A percentile compares a stretch with the other conserved stretches of the same genome.
Conservation (phyloP, 225 moss, liverwort and hornwort genomes). For the Sphagnum tenellum region DNA sequence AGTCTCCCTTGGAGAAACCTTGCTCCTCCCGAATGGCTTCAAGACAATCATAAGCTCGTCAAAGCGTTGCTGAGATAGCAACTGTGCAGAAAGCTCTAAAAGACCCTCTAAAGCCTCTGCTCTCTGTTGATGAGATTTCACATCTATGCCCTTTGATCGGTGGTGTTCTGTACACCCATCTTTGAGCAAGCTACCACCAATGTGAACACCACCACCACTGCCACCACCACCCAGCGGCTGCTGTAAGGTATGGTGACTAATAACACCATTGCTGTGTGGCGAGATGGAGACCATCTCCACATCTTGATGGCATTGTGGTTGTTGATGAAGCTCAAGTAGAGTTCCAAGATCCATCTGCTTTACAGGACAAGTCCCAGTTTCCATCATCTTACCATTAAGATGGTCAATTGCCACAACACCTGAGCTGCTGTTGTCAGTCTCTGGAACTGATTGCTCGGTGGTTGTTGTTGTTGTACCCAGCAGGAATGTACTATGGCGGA, state of each 20-base stretch:
- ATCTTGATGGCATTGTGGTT: slow-evolving; percentile 19
- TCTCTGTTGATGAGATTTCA: slow-evolving; percentile 82
- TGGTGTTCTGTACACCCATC: slow-evolving; percentile 3
- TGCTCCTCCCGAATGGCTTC: slow-evolving; percentile 92
- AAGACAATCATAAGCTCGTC: slow-evolving; percentile 91
- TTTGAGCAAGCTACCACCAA: slow-evolving; percentile 3
- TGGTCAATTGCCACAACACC: slow-evolving; percentile 65
- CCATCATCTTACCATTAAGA: slow-evolving; percentile 42
- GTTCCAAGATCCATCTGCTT: slow-evolving; percentile 92
- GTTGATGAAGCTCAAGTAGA: slow-evolving; percentile 69
- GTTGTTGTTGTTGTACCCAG: slow-evolving; percentile 22
- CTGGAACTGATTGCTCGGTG: slow-evolving; percentile 34
- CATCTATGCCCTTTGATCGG: slow-evolving; percentile 56
- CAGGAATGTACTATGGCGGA: slow-evolving; percentile 95
- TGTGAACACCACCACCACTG: slow-evolving; percentile 31
- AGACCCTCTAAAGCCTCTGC: slow-evolving; percentile 92
- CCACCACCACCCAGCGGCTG: too few species aligned
- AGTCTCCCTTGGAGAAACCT: slow-evolving; percentile 94
- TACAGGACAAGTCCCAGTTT: slow-evolving; percentile 61
- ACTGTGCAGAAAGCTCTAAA: slow-evolving; percentile 90
- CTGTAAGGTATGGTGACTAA: slow-evolving; percentile 30
- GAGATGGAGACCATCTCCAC: slow-evolving; percentile 55
- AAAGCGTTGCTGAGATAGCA: slow-evolving; percentile 83
- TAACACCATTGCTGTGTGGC: slow-evolving; percentile 22
- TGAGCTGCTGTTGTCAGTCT: slow-evolving; percentile 30